phyloP scores from a whole-genome alignment of 2,329 filamentous ascomycete genomes.

The Talaromyces sp. region DNA sequence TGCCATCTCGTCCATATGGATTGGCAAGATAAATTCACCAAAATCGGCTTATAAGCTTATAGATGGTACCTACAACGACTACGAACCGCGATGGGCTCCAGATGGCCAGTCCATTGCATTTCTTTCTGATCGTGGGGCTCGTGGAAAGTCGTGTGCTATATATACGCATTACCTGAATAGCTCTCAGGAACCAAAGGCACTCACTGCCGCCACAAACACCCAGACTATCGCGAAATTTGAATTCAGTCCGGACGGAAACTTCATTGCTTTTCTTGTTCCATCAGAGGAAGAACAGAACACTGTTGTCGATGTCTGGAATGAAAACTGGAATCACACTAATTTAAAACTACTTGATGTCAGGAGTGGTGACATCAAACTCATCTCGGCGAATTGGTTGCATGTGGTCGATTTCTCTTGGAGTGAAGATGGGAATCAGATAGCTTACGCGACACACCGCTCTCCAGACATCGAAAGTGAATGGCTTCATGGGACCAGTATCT shows the following conservation, averaged over 20 bases:
- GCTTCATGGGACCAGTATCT: conserved; percentile 4
- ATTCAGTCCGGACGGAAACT: conserved; percentile 8
- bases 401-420: conserved; percentile 12
- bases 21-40: neutral
- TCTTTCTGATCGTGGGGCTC: conserved; percentile 8
- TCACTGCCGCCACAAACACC: neutral
- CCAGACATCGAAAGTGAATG: conserved; percentile 3
- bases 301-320: conserved; percentile 9
- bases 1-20: conserved; percentile 8
- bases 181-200: neutral
- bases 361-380: conserved; percentile 3
- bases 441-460: conserved; percentile 6
- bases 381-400: neutral
- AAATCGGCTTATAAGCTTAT: conserved; percentile 6
- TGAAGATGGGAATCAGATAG: conserved; percentile 9
- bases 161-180: neutral
- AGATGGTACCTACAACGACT: neutral
- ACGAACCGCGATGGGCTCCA: conserved; percentile 4
- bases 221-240: conserved; percentile 5
- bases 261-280: conserved; percentile 5
- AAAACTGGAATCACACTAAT: neutral
- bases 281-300: neutral
- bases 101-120: conserved; percentile 1
- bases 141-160: conserved; percentile 7
- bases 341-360: conserved; percentile 6